Evolutionary conservation across 2,329 filamentous ascomycete genomes (phyloP).

Genomic region (Aspergillus pseudoterreus): DNA sequence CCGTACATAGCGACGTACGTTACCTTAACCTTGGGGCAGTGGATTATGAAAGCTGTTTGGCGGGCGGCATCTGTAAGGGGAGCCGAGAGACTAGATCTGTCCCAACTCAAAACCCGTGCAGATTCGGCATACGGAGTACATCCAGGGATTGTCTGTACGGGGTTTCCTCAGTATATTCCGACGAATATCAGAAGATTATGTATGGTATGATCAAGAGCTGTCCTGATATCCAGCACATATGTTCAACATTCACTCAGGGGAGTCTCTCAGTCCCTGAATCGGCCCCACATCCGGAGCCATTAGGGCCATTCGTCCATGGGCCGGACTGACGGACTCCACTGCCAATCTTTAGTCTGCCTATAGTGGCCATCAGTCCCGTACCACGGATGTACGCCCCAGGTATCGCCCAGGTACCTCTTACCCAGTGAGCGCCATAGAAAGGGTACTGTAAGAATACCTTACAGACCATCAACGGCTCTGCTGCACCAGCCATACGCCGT

Average conservation of each 20-base stretch:
- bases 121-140: neutral
- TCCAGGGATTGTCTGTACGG: neutral
- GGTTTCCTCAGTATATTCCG: too few species aligned
- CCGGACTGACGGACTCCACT: conserved; percentile 1
- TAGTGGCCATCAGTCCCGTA: too few species aligned
- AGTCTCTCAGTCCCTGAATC: conserved; percentile 6
- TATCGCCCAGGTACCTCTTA: too few species aligned
- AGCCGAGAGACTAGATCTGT: conserved; percentile 2
- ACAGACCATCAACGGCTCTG: conserved; percentile 14
- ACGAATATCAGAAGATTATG: too few species aligned
- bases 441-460: neutral
- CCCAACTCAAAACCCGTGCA: too few species aligned
- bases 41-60: neutral
- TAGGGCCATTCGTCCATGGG: conserved; percentile 3
- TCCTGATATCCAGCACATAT: too few species aligned
- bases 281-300: conserved; percentile 1
- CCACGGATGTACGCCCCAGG: too few species aligned
- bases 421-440: too few species aligned
- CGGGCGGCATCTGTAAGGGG: conserved; percentile 1
- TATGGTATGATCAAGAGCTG: too few species aligned
- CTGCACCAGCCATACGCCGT: conserved; percentile 14
- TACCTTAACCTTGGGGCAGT: neutral
- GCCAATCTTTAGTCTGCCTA: neutral
- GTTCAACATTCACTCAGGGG: neutral
- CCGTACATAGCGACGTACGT: too few species aligned